Base-by-base conservation (phyloP, 805 yeast genomes). In the Wickerhamiella vanderwaltii region DNA sequence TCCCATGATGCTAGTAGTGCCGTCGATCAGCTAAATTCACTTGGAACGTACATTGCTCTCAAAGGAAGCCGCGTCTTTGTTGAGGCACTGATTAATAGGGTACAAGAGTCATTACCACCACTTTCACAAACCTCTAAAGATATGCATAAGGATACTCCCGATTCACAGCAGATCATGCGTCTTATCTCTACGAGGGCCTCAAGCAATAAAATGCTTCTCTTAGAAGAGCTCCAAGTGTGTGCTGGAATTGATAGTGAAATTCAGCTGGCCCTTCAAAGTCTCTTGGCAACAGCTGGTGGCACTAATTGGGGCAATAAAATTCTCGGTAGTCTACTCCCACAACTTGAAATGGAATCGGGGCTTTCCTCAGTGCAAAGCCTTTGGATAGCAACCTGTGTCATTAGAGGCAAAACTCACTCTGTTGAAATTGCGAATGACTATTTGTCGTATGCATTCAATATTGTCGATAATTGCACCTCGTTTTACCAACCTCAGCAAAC, bases 371-470 rank as follows among this genome's bases (percentile, higher is more conserved):
- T 42, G 1, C 37, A 36, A 6, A 24, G 33, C 20, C 36, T 52
- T 2, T 52, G 56, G 56, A 28, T 48, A 3, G 39, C 46, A 1
- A 28, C 35, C 4, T 17, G 41, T 11, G 13, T 46, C 3, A 18
- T 51, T 2, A 20, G 29, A 9, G 49, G 51, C 24, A n/a, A n/a
- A n/a, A 26, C 44, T 2, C 9, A 15, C 3, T 18, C 6, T 2
- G 15, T 32, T 4, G 49, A 42, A n/a, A 17, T 32, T 2, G 19
- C 39, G 7, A 35, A 48, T 16, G 56, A 51, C 18, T 22, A 43
- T 11, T 36, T 51, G 12, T 30, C 44, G 6, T 46, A 43, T 32
- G 43, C 51, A 20, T 51, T 20, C 28, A 46, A 45, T 6, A 40
- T 34, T 3, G 24, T 52, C 5, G 35, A 35, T 2, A 12, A 6